phyloP scores from a whole-genome alignment of 2,329 filamentous ascomycete genomes.

The Pseudopithomyces chartarum region DNA sequence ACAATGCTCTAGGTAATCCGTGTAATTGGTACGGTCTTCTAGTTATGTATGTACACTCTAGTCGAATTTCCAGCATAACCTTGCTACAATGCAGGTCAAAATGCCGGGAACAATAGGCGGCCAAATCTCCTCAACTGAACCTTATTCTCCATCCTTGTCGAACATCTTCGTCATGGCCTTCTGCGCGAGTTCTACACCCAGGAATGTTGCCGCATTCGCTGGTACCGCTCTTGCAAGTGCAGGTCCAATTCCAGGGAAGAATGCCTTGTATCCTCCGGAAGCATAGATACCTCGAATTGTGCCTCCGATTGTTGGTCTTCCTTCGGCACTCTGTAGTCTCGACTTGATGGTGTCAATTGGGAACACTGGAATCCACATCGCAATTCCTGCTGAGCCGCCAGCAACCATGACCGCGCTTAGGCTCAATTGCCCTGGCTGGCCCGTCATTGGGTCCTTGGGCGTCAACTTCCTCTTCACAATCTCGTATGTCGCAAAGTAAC shows the following conservation, averaged over 20 bases:
- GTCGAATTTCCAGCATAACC: too few relatives aligned
- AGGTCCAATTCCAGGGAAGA: conserved; percentile 96
- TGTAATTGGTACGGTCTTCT: too few relatives aligned
- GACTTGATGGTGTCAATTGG: conserved; percentile 97
- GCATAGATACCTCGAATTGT: conserved; percentile 84
- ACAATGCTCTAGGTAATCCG: too few relatives aligned
- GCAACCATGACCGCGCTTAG: conserved; percentile 82
- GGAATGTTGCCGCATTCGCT: conserved; percentile 93
- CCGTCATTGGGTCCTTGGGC: conserved; percentile 73
- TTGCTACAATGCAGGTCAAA: too few relatives aligned
- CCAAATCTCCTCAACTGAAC: too few relatives aligned
- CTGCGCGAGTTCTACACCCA: conserved; percentile 83
- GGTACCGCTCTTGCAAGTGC: conserved; percentile 91
- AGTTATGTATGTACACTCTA: too few relatives aligned
- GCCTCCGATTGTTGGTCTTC: conserved; percentile 77
- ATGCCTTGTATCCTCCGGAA: conserved; percentile 82
- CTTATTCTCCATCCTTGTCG: conserved; percentile 47
- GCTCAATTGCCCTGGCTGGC: conserved; percentile 78
- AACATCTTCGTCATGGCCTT: conserved; percentile 81
- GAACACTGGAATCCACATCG: conserved; percentile 99
- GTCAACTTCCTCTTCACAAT: conserved; percentile 88
- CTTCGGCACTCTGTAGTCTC: conserved; percentile 87
- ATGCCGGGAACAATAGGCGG: too few relatives aligned
- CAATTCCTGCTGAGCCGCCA: conserved; percentile 87
- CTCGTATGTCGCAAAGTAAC: conserved; percentile 98